Conservation (phyloP, 208 protist species). For the Acanthamoeba healyi region DNA sequence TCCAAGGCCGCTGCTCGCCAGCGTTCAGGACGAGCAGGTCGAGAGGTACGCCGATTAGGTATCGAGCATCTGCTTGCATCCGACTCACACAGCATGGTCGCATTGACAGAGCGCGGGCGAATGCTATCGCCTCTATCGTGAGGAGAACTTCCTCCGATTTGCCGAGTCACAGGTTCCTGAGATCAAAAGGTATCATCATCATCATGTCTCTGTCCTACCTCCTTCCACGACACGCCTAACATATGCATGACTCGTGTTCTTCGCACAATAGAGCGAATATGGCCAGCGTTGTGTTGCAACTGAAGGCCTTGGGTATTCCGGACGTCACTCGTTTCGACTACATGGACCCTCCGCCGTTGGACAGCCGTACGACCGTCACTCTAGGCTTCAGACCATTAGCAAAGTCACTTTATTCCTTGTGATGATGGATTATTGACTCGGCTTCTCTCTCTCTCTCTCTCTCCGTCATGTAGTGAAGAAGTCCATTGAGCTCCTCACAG, state of each 20-base stretch:
- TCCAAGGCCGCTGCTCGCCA: slow-evolving; percentile 98
- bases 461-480: not conserved
- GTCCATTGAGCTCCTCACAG: not conserved
- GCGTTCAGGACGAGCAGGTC: slow-evolving; percentile 97
- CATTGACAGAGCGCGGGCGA: not conserved
- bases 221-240: not conserved
- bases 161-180: not conserved
- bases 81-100: not conserved
- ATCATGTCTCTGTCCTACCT: not conserved
- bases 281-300: slow-evolving; percentile 9
- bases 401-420: not conserved
- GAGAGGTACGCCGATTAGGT: slow-evolving; percentile 66
- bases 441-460: too few relatives aligned
- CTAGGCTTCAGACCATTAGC: not conserved
- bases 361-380: slow-evolving; percentile 1
- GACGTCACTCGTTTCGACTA: slow-evolving; percentile 5
- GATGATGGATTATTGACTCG: too few relatives aligned
- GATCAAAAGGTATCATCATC: not conserved
- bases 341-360: slow-evolving; percentile 15
- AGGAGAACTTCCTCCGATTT: not conserved
- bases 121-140: slow-evolving; percentile 27
- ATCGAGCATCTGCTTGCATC: too few relatives aligned
- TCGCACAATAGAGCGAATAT: not conserved
- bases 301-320: not conserved
- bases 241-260: not conserved